A percentile compares a stretch with the other conserved stretches of the same genome.
phyloP scores from a whole-genome alignment of 176 grass and related monocot genomes.

The Aegilops tauschii region DNA sequence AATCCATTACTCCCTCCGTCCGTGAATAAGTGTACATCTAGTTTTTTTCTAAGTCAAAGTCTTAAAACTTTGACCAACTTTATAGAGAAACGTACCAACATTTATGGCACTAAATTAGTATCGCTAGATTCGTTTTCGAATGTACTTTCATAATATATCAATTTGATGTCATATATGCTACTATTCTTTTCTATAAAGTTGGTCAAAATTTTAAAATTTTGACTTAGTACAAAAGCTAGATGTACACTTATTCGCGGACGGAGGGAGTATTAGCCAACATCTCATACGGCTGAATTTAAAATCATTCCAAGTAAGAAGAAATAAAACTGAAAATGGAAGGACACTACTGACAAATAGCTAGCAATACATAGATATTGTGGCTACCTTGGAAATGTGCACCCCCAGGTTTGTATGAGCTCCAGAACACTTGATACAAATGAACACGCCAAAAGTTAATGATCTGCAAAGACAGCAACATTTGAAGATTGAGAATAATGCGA shows the following conservation, averaged over 20 bases:
- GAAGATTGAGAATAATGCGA: neutral
- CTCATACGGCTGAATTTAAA: neutral
- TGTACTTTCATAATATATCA: too few relatives aligned
- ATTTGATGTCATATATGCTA: too few relatives aligned
- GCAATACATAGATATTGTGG: neutral
- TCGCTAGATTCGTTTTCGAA: too few relatives aligned
- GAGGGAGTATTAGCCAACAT: neutral
- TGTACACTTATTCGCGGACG: too few relatives aligned
- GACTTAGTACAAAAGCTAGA: too few relatives aligned
- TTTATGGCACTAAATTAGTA: too few relatives aligned
- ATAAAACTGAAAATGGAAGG: slow-evolving; percentile 3
- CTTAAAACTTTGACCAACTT: too few relatives aligned
- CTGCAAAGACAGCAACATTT: slow-evolving; percentile 19
- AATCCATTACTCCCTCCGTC: neutral
- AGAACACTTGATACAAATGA: slow-evolving; percentile 99
- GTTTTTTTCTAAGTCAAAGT: too few relatives aligned
- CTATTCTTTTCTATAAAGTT: too few relatives aligned
- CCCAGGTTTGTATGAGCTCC: slow-evolving; percentile 84
- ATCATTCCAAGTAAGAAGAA: neutral
- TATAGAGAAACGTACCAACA: too few relatives aligned
- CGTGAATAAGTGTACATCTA: too few relatives aligned
- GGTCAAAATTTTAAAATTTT: too few relatives aligned
- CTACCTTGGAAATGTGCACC: slow-evolving; percentile 88
- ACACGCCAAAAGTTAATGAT: slow-evolving; percentile 78
- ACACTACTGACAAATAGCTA: neutral